Base-by-base conservation (phyloP, 352 stramenopile species). In the Phytophthora agathidicida region DNA sequence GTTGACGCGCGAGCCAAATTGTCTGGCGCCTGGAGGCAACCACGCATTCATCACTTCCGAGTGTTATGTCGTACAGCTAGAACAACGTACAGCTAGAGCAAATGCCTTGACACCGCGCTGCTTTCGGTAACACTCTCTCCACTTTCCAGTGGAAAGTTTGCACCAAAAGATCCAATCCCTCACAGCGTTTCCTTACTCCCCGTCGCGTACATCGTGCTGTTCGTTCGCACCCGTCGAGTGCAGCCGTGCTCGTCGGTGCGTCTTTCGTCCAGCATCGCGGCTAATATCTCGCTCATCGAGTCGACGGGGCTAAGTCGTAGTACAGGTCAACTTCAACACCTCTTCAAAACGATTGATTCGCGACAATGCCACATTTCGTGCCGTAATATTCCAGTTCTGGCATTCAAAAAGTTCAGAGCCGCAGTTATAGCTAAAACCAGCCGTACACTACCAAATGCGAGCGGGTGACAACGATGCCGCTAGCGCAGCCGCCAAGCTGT, bases 171-270 rank as follows among this genome's bases (percentile, higher is more conserved):
- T n/a, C n/a, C n/a, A n/a, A n/a, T n/a, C n/a, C n/a, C n/a, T n/a
- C n/a, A n/a, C n/a, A n/a, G n/a, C n/a, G n/a, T n/a, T n/a, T n/a
- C n/a, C n/a, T n/a, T n/a, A n/a, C n/a, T n/a, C n/a, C n/a, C n/a
- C 48, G 30, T 49, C 30, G 46, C 39, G 7, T 63, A 63, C 50
- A 68, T 58, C 36, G 42, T 68, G 22, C 38, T 60, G 30, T 32
- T 45, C n/a, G 51, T 52, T 9, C 51, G 51, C 20, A 39, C 51
- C 2, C 51, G 51, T 23, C 51, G 51, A 3, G 20, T 52, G n/a
- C 41, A 37, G 51, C 39, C 52, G 41, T 60, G 51, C 51, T 60
- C 32, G 20, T 60, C 39, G 3, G 23, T 16, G 30, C 45, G 39
- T 31, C 17, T 38, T 9, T 45, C 50, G 30, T 59, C 50, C 9